These are phyloP conservation scores for Aspergillus glaucus DNA, from an alignment of 2,329 filamentous ascomycete genomes.

Conservation along the genomic window DNA sequence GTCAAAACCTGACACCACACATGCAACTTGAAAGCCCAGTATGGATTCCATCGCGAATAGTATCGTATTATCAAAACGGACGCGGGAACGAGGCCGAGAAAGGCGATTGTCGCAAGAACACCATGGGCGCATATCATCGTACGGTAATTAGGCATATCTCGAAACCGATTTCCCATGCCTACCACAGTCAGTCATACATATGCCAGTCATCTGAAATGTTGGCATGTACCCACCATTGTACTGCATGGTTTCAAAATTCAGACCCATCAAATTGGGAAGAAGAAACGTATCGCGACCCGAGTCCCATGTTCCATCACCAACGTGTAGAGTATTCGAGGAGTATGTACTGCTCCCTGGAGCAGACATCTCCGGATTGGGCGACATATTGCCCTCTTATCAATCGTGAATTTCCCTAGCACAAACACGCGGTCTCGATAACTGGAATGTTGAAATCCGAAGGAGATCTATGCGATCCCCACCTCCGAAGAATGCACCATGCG, in stretches of 20 bases:
- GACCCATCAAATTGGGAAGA: conserved; percentile 56
- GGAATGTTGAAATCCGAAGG: conserved; percentile 37
- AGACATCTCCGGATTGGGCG: conserved; percentile 39
- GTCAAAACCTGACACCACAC: conserved; percentile 59
- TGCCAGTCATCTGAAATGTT: neutral
- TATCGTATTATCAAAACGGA: conserved; percentile 58
- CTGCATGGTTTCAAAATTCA: conserved; percentile 61
- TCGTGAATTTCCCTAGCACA: conserved; percentile 1
- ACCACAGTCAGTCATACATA: conserved; percentile 8
- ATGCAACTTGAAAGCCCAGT: conserved; percentile 53
- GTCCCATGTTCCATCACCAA: conserved; percentile 64
- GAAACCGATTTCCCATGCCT: conserved; percentile 64
- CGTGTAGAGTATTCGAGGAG: conserved; percentile 54
- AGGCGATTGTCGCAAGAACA: conserved; percentile 55
- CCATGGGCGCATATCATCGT: conserved; percentile 55
- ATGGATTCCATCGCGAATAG: conserved; percentile 49
- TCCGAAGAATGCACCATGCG: conserved; percentile 40
- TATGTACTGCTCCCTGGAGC: conserved; percentile 57
- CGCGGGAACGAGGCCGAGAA: conserved; percentile 54
- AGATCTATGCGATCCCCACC: conserved; percentile 42
- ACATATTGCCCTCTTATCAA: conserved; percentile 18
- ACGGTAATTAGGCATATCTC: conserved; percentile 53
- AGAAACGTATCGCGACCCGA: conserved; percentile 56
- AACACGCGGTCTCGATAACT: conserved; percentile 19
- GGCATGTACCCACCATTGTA: conserved; percentile 53